These are phyloP conservation scores for Tremella fuciformis DNA, from an alignment of 768 basidiomycete species.

Conservation along the genomic window DNA sequence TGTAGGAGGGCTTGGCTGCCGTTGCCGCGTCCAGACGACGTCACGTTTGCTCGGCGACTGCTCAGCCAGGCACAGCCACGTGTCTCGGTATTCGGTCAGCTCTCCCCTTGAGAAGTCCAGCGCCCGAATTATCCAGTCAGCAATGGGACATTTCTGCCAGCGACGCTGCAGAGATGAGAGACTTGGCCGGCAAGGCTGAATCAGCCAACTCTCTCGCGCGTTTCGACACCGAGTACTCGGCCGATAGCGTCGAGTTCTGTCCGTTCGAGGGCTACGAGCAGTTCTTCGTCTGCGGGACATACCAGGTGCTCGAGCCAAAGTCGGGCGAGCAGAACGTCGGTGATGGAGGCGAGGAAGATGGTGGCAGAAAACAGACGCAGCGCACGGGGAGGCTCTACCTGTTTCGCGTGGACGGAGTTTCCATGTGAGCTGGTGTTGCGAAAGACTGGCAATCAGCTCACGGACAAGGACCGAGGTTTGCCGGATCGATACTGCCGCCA, in stretches of 20 bases:
- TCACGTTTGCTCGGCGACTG: no score
- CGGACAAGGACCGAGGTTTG: conserved; percentile 59
- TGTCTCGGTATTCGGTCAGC: no score
- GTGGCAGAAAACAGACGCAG: conserved; percentile 23
- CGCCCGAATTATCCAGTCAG: no score
- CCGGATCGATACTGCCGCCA: conserved; percentile 67
- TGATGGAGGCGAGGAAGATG: conserved; percentile 27
- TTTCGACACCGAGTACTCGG: conserved; percentile 73
- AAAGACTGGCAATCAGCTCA: conserved; percentile 1
- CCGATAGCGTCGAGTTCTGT: conserved; percentile 88
- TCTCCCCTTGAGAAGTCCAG: no score
- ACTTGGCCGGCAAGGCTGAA: no score
- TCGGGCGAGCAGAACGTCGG: conserved; percentile 47
- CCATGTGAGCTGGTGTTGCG: conserved; percentile 42
- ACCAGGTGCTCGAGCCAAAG: conserved; percentile 65
- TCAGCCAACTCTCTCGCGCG: background rate
- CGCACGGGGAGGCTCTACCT: conserved; percentile 72
- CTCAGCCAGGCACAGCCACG: no score
- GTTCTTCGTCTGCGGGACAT: conserved; percentile 85
- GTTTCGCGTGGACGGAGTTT: conserved; percentile 55
- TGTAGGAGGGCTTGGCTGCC: no score
- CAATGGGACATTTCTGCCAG: no score
- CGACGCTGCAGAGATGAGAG: no score
- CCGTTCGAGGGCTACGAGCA: conserved; percentile 62
- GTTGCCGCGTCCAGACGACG: no score